These are phyloP conservation scores for Gnomoniopsis sp. DNA, from an alignment of 2,329 filamentous ascomycete species.

Conservation along the genomic window DNA sequence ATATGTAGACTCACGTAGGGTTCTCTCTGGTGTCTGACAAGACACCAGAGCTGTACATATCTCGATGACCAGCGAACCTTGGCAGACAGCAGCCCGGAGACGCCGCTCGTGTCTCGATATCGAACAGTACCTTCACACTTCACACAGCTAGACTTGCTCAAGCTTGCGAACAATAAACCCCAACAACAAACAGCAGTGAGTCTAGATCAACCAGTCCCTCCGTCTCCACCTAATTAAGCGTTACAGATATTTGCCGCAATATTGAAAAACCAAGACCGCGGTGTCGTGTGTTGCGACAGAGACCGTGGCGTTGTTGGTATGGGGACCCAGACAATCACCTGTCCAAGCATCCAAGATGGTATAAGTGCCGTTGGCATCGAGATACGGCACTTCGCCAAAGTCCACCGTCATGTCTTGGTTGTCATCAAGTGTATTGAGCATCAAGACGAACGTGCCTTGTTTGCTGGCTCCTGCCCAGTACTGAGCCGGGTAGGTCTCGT, in stretches of 20 bases:
- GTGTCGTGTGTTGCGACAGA: constrained; percentile 6
- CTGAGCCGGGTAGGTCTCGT: constrained; percentile 44
- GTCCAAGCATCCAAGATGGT: constrained; percentile 7
- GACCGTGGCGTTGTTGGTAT: constrained; percentile 4
- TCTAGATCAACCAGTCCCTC: too few species aligned
- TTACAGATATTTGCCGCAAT: constrained; percentile 1
- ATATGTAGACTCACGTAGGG: too few species aligned
- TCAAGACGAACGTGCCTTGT: constrained; percentile 42
- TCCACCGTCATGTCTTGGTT: constrained; percentile 35
- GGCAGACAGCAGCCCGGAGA: too few species aligned
- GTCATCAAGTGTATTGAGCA: constrained; percentile 36
- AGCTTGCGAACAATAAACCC: too few species aligned
- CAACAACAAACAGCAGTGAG: too few species aligned
- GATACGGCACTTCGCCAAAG: constrained; percentile 39
- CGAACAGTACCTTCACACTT: too few species aligned
- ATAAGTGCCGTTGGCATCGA: constrained; percentile 6
- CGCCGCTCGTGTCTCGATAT: too few species aligned
- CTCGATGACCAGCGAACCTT: too few species aligned
- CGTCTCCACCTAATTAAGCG: too few species aligned
- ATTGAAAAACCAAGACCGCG: constrained; percentile 2
- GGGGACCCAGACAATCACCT: constrained; percentile 2
- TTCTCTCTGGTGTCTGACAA: too few species aligned
- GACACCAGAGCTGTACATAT: too few species aligned
- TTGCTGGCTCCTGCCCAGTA: constrained; percentile 44
- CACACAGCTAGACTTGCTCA: too few species aligned